Evolutionary conservation across 495 filamentous ascomycete genomes (phyloP), one percentile per base, ranked within the genome.

Genomic region (Neurospora sp.): DNA sequence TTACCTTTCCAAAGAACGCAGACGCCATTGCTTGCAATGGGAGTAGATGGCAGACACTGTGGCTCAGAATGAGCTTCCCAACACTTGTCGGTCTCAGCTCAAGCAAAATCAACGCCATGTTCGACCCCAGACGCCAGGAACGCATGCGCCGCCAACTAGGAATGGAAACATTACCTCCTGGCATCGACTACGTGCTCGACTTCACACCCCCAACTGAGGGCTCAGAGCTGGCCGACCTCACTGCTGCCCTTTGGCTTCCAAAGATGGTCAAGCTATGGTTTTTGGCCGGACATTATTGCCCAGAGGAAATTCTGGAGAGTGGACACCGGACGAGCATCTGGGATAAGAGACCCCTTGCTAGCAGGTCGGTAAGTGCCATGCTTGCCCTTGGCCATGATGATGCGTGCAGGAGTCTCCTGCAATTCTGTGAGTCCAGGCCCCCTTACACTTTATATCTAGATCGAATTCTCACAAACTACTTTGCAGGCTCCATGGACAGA

Each of bases 141-240:
- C 76, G 77, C 17, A 70, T 76, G 65, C 79, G 78, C 31, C 75
- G 78, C 2, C 71, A 72, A 35, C 79, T 72, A 44, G 75, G 79
- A 35, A 71, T 76, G 1, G 79, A 83, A 8, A 70, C 69, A 5
- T 75, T 87, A n/a, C 83, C 83, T 0, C 59, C 72, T 0, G 82
- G 82, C 1, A 79, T 89, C 75, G 84, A 86, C 69, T 91, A 85
- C 73, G 78, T 90, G 17, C 75, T 92, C 70, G 90, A 92, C 74
- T 82, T 91, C 20, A 91, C 89, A 2, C 89, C 89, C 17, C 86
- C 87, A 0, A 76, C 75, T 1, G 82, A 87, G 69, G 90, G 89
- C 4, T 85, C 90, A 1, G 89, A 90, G 70, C 85, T 88, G 0
- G 85, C 88, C 40, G 84, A 87, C 14, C 80, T 87, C 70, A 81